Base-by-base conservation (phyloP, 768 basidiomycete species). In the Podaxis mareebaensis region DNA sequence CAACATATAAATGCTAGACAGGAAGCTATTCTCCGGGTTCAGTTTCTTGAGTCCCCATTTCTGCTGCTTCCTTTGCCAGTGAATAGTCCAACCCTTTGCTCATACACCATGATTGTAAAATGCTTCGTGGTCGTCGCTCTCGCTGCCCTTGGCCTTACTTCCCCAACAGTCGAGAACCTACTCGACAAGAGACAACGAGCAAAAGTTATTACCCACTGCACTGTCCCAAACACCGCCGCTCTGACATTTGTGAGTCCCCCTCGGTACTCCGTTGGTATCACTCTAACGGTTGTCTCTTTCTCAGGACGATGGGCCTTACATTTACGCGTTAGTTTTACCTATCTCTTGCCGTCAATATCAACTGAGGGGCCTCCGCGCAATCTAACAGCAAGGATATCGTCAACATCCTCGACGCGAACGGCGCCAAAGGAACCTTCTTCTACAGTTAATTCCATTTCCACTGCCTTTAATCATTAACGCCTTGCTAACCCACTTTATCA, bases 391-490 rank as follows among this genome's bases (percentile, higher is more conserved):
- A 71, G 22, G 74, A 76, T 44, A 71, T 78, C 24, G 72, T 73
- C 48, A 70, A 77, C 30, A 67, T 69, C 20, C 67, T 79, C 48
- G 70, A 73, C 15, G 70, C 66, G 3, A 73, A 73, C 28, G 76
- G 75, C 20, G 78, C 71, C 24, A 79, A 78, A 64, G 79, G 74
- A 3, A 80, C 79, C 1, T 81, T 81, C 69, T 81, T 80, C 71
- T 71, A 78, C 65, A 78, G 76, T 77, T 63, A 63, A 70, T 70
- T 20, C 7, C 52, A 22, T 55, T 52, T 3, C 46, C 48, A n/a
- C 44, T 8, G 2, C 36, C 13, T n/a, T 22, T 33, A 3, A 7
- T 40, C 30, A 36, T 44, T 38, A 11, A 20, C 36, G 33, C 40
- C 28, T 58, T 44, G 56, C 52, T 33, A 33, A 42, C 58, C 22